Percentiles rank a stretch among this genome's conserved stretches.
Conservation (phyloP, 2,329 filamentous ascomycete genomes). For the Coleophoma cylindrospora region DNA sequence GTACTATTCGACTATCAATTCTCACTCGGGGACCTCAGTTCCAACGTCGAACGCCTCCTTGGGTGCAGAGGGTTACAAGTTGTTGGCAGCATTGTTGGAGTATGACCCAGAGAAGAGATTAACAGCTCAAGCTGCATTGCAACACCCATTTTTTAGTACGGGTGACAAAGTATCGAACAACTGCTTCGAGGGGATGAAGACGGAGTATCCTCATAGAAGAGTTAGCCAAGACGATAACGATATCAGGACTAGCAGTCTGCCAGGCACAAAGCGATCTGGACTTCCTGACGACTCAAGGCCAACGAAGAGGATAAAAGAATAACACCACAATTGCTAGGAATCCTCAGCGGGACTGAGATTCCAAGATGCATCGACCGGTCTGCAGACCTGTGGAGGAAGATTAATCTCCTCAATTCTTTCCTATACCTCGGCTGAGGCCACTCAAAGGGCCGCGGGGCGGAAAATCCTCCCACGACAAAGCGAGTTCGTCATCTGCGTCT, state of each 20-base stretch:
- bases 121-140: constrained; percentile 82
- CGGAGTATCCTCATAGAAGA: constrained; percentile 82
- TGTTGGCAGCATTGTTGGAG: constrained; percentile 78
- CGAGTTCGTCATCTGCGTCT: too few relatives aligned
- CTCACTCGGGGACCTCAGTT: constrained; percentile 44
- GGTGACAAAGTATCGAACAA: constrained; percentile 67
- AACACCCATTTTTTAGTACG: constrained; percentile 82
- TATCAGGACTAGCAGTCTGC: constrained; percentile 82
- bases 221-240: constrained; percentile 96
- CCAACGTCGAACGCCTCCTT: constrained; percentile 46
- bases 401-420: too few relatives aligned
- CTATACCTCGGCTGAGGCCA: too few relatives aligned
- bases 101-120: constrained; percentile 89
- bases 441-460: too few relatives aligned
- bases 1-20: constrained; percentile 69
- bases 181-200: constrained; percentile 86
- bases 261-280: constrained; percentile 85
- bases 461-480: too few relatives aligned
- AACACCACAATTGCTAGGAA: neutral
- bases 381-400: too few relatives aligned
- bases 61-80: constrained; percentile 72
- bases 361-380: too few relatives aligned
- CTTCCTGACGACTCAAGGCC: constrained; percentile 72
- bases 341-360: too few relatives aligned
- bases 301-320: constrained; percentile 57